phyloP scores from a whole-genome alignment of 2,329 filamentous ascomycete genomes.

The Helotiales sp. region DNA sequence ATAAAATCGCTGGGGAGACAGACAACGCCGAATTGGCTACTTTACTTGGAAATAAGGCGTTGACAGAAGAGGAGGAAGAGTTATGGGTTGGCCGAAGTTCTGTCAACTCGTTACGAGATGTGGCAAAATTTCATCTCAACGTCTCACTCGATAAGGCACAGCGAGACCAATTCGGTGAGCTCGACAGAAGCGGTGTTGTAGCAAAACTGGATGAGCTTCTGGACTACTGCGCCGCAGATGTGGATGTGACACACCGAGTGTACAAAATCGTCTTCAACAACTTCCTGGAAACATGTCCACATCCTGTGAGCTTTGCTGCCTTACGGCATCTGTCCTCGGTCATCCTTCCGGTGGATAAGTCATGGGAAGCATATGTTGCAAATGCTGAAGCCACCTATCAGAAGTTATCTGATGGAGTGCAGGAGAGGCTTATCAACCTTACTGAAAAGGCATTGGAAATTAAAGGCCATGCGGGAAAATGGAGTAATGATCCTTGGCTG shows the following conservation, averaged over 20 bases:
- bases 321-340: slow-evolving; percentile 90
- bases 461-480: slow-evolving; percentile 68
- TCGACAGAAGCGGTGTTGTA: slow-evolving; percentile 70
- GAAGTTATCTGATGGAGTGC: slow-evolving; percentile 73
- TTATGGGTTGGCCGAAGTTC: slow-evolving; percentile 95
- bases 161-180: slow-evolving; percentile 81
- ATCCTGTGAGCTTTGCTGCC: slow-evolving; percentile 95
- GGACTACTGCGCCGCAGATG: slow-evolving; percentile 93
- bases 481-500: slow-evolving; percentile 84
- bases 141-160: slow-evolving; percentile 87
- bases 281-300: slow-evolving; percentile 87
- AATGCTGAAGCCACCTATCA: slow-evolving; percentile 86
- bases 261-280: slow-evolving; percentile 91
- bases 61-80: slow-evolving; percentile 86
- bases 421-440: slow-evolving; percentile 70
- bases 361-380: slow-evolving; percentile 82
- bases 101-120: slow-evolving; percentile 90
- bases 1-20: slow-evolving; percentile 73
- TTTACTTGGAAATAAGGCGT: slow-evolving; percentile 65
- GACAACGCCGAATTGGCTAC: slow-evolving; percentile 70
- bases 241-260: slow-evolving; percentile 89
- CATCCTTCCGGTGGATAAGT: slow-evolving; percentile 84
- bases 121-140: slow-evolving; percentile 93
- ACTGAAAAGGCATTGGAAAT: slow-evolving; percentile 75
- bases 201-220: slow-evolving; percentile 78